A percentile compares a stretch with the other conserved stretches of the same genome.
phyloP scores from a whole-genome alignment of 768 basidiomycete genomes.

The Hygrophoropsis aurantiaca region DNA sequence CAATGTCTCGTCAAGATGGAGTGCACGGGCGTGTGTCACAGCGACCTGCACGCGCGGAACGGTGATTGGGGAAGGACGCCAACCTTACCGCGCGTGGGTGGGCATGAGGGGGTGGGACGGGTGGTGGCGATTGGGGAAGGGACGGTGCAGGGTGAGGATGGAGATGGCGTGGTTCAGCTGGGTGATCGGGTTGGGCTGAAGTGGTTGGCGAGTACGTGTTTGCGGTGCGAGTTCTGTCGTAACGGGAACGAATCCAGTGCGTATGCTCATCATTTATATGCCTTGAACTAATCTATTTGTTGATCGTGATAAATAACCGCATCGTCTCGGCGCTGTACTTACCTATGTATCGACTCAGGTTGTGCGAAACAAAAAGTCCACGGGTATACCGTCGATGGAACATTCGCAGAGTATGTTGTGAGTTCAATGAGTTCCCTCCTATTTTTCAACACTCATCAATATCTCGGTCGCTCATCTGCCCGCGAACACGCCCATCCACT shows the following conservation, averaged over 20 bases:
- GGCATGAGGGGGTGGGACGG: conserved; percentile 48
- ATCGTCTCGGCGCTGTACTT: too few species aligned
- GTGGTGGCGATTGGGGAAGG: conserved; percentile 44
- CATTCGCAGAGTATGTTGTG: conserved; percentile 40
- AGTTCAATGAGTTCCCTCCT: too few species aligned
- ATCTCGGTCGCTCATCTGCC: neutral
- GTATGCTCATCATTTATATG: conserved; percentile 4
- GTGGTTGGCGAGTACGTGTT: conserved; percentile 39
- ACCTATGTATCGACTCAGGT: conserved; percentile 3
- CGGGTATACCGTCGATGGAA: conserved; percentile 46
- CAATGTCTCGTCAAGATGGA: conserved; percentile 41
- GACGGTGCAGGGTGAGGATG: conserved; percentile 27
- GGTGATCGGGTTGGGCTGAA: conserved; percentile 46
- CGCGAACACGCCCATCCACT: too few species aligned
- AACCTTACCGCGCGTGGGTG: conserved; percentile 35
- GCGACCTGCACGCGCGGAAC: conserved; percentile 37
- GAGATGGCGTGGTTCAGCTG: conserved; percentile 28
- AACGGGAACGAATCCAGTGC: conserved; percentile 33
- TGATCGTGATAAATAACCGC: too few species aligned
- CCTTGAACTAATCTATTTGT: too few species aligned
- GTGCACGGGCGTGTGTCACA: conserved; percentile 43
- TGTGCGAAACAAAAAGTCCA: conserved; percentile 6
- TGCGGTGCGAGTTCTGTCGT: conserved; percentile 41
- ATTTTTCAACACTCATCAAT: too few species aligned
- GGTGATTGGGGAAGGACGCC: conserved; percentile 36